Base-by-base conservation (phyloP, 768 basidiomycete species). In the Mycena epipterygia region DNA sequence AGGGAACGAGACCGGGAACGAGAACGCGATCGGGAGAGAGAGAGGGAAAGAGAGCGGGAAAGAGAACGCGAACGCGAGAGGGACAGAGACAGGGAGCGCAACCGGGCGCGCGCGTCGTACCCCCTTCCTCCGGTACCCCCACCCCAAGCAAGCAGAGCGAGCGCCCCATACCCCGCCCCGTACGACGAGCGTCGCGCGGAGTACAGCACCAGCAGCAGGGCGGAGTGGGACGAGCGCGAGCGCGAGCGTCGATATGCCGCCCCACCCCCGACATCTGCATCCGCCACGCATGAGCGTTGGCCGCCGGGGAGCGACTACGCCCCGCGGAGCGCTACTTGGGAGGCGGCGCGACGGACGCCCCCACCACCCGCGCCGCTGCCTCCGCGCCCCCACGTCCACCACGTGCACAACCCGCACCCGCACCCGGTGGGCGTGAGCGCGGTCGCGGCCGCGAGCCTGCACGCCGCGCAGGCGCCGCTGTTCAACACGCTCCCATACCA, bases 381-480 rank as follows among this genome's bases (percentile, higher is more conserved):
- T 17, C 55, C 55, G 27, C 71, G n/a, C n/a, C n/a, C n/a, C n/a
- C n/a, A n/a, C n/a, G n/a, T n/a, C n/a, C n/a, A n/a, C n/a, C n/a
- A n/a, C n/a, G n/a, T n/a, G n/a, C n/a, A n/a, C n/a, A n/a, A 68
- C 61, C 67, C 67, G 25, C 57, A 42, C n/a, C 64, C 64, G 17
- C 71, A 72, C 42, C 71, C 71, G 14, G 71, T 68, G 16, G 67
- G 71, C n/a, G 71, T 68, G 21, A 72, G 67, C 32, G 67, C 67
- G 3, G 64, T 69, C 25, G 72, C 67, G 6, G 67, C 67, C 14
- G 30, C 59, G 9, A 25, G 64, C 14, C 37, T 60, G 9, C 67
- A 68, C 44, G 67, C 71, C 21, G 67, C 71, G 30, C 70, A 66
- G 13, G 67, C 71, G 42, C 67, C 67, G 41, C 51, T 72, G 21